Percentiles rank a stretch among this genome's conserved stretches.
These are phyloP conservation scores for Phialophora verrucosa DNA, from an alignment of 2,329 filamentous ascomycete genomes.

Conservation along the genomic window DNA sequence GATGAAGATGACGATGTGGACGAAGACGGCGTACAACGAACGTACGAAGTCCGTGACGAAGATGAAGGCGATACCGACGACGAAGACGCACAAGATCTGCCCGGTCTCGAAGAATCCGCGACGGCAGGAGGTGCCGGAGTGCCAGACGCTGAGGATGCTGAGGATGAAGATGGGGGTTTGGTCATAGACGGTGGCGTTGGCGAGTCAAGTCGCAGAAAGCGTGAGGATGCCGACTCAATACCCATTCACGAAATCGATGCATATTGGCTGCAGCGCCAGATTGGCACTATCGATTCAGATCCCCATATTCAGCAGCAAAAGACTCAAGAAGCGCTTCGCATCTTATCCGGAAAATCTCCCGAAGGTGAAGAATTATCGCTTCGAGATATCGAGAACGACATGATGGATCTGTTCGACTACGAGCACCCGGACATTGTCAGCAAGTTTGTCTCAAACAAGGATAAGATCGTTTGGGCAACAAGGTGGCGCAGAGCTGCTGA, in stretches of 20 bases:
- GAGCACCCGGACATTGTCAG: constrained; percentile 92
- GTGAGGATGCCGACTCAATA: constrained; percentile 61
- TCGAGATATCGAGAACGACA: constrained; percentile 94
- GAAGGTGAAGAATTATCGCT: constrained; percentile 83
- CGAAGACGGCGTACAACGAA: constrained; percentile 76
- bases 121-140: constrained; percentile 53
- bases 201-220: constrained; percentile 56
- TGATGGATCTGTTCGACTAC: constrained; percentile 98
- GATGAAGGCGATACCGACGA: constrained; percentile 75
- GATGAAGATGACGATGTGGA: constrained; percentile 88
- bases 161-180: constrained; percentile 67
- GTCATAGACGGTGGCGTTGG: constrained; percentile 73
- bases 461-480: constrained; percentile 96
- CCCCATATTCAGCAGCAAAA: constrained; percentile 94
- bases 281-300: constrained; percentile 85
- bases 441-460: constrained; percentile 86
- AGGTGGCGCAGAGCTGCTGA: constrained; percentile 82
- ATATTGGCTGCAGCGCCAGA: constrained; percentile 94
- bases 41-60: constrained; percentile 83
- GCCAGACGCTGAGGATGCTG: constrained; percentile 52
- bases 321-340: constrained; percentile 79
- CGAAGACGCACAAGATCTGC: constrained; percentile 70
- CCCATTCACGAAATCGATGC: constrained; percentile 91
- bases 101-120: constrained; percentile 58
- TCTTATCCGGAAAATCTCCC: constrained; percentile 74